Percentiles rank a stretch among this genome's conserved stretches.
These are phyloP conservation scores for Scleromitrula shiraiana DNA, from an alignment of 2,329 filamentous ascomycete genomes.

Conservation along the genomic window DNA sequence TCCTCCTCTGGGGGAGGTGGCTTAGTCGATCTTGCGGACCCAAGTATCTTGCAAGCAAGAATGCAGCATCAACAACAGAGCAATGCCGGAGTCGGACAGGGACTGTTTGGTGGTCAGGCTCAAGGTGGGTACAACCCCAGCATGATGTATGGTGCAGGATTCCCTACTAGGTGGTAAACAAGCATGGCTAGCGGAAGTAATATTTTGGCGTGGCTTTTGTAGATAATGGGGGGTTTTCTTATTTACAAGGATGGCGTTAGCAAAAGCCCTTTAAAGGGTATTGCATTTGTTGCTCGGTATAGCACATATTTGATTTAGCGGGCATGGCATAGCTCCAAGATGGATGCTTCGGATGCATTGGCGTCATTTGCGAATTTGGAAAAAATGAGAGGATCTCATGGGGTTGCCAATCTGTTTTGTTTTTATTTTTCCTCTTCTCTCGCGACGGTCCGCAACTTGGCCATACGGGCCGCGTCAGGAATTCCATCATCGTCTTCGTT, in stretches of 20 bases:
- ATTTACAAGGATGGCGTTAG: constrained; percentile 27
- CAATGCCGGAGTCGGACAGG: constrained; percentile 78
- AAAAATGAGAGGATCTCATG: constrained; percentile 25
- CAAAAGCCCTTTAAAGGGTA: constrained; percentile 23
- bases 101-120: constrained; percentile 77
- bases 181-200: constrained; percentile 19
- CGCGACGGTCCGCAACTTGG: constrained; percentile 18
- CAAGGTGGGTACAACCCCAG: constrained; percentile 93
- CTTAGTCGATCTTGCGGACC: constrained; percentile 99
- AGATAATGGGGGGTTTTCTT: constrained; percentile 26
- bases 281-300: constrained; percentile 25
- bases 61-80: constrained; percentile 82
- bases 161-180: constrained; percentile 58
- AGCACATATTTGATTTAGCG: constrained; percentile 37
- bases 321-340: constrained; percentile 37
- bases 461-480: constrained; percentile 38
- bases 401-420: constrained; percentile 18
- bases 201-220: constrained; percentile 20
- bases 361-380: constrained; percentile 25
- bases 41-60: constrained; percentile 97
- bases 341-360: constrained; percentile 30
- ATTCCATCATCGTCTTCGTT: constrained; percentile 66
- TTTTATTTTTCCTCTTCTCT: constrained; percentile 13
- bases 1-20: constrained; percentile 99
- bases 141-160: constrained; percentile 61